phyloP scores from a whole-genome alignment of 169 alveolate genomes.

The Cryptosporidium tyzzeri region DNA sequence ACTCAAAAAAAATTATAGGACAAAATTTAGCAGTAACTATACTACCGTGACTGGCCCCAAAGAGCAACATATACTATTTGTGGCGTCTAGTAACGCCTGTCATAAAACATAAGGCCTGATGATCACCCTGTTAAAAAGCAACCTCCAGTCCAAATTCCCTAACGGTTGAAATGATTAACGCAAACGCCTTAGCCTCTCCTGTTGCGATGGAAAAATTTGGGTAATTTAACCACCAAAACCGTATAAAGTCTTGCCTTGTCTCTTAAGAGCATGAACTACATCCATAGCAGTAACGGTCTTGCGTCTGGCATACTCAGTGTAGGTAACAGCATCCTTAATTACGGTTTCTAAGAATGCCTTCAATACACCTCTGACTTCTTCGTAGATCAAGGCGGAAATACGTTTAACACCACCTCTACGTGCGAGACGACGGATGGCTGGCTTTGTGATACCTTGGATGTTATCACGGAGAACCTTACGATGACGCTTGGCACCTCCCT shows the following conservation, averaged over 20 bases:
- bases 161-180: conserved; percentile 7
- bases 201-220: conserved; percentile 27
- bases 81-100: conserved; percentile 78
- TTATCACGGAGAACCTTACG: conserved; percentile 96
- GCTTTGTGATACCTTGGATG: conserved; percentile 99
- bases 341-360: conserved; percentile 98
- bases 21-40: not conserved
- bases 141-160: conserved; percentile 58
- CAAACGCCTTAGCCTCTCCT: conserved; percentile 51
- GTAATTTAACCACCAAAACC: conserved; percentile 98
- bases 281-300: conserved; percentile 99
- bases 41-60: not conserved
- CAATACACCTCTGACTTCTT: conserved; percentile 98
- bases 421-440: conserved; percentile 99
- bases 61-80: conserved; percentile 28
- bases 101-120: conserved; percentile 55
- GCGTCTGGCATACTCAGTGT: conserved; percentile 99
- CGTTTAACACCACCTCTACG: conserved; percentile 99
- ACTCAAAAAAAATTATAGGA: not conserved
- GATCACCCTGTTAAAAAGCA: conserved; percentile 67
- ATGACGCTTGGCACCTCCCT: conserved; percentile 98
- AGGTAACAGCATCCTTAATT: conserved; percentile 98
- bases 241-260: conserved; percentile 99
- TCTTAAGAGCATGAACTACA: conserved; percentile 98
- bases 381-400: conserved; percentile 98